phyloP scores from a whole-genome alignment of 2,329 filamentous ascomycete species.

The Aspergillus luchuensis region DNA sequence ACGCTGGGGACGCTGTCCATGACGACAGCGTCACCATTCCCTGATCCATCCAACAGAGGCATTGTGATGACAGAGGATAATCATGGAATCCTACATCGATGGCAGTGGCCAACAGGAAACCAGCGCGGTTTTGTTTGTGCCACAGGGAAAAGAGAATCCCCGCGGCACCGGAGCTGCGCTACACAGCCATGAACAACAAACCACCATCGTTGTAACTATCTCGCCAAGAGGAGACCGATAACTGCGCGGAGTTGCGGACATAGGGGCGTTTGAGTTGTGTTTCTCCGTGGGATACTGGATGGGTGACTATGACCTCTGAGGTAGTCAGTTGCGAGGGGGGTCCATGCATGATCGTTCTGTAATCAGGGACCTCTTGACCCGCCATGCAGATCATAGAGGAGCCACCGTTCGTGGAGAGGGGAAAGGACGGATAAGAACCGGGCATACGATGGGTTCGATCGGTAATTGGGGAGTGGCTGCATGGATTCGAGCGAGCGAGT shows the following conservation, averaged over 20 bases:
- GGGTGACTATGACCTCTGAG: constrained; percentile 9
- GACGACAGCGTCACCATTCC: constrained; percentile 26
- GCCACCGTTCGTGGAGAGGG: constrained; percentile 2
- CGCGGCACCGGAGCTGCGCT: neutral
- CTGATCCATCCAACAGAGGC: constrained; percentile 34
- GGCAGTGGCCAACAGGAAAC: neutral
- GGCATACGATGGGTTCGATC: neutral
- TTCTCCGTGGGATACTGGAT: constrained; percentile 16
- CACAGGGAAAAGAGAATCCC: neutral
- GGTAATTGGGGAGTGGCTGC: neutral
- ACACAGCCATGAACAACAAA: neutral
- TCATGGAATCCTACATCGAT: neutral
- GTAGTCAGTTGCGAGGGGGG: constrained; percentile 15
- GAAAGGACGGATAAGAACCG: neutral
- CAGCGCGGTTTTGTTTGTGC: neutral
- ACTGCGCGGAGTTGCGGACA: neutral
- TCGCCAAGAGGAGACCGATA: constrained; percentile 7
- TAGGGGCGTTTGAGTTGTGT: neutral
- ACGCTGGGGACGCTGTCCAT: constrained; percentile 23
- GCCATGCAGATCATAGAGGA: constrained; percentile 1
- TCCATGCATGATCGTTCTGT: constrained; percentile 7
- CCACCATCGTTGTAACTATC: neutral
- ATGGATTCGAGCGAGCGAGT: neutral
- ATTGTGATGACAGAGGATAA: constrained; percentile 20
- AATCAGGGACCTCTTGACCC: constrained; percentile 20